Evolutionary conservation across 2,329 filamentous ascomycete species (phyloP).

Genomic region (Tolypocladium guangdongense): DNA sequence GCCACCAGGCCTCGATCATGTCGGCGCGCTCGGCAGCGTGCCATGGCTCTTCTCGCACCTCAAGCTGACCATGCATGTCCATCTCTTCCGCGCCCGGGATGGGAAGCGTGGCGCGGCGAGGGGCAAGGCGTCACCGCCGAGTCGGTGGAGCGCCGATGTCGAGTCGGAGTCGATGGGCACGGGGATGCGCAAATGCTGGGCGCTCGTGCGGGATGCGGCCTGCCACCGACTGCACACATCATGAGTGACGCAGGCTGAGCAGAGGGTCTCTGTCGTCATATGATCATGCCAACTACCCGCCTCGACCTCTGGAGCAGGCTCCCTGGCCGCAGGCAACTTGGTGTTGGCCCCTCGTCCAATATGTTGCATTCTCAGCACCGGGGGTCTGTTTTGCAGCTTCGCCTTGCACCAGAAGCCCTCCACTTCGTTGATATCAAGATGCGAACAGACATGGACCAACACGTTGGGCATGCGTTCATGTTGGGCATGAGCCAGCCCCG

Average conservation of each 20-base stretch:
- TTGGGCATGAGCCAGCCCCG: too few species aligned
- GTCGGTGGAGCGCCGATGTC: constrained; percentile 27
- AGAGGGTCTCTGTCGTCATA: neutral
- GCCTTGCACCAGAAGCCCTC: too few species aligned
- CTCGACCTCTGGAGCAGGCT: neutral
- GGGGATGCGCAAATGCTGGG: constrained; percentile 48
- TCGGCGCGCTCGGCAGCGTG: constrained; percentile 36
- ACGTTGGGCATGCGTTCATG: too few species aligned
- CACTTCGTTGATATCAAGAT: too few species aligned
- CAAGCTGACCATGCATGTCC: constrained; percentile 46
- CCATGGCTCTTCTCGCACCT: constrained; percentile 49
- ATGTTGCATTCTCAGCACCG: too few species aligned
- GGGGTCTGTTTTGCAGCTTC: too few species aligned
- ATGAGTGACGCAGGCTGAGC: too few species aligned
- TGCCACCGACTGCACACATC: neutral
- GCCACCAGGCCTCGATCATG: constrained; percentile 14
- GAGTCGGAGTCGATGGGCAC: constrained; percentile 46
- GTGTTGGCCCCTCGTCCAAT: too few species aligned
- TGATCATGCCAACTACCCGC: neutral
- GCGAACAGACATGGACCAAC: too few species aligned
- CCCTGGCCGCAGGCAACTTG: too few species aligned
- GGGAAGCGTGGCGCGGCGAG: neutral
- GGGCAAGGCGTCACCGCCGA: constrained; percentile 14
- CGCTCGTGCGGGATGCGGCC: constrained; percentile 22
- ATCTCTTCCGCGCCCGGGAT: constrained; percentile 30